Evolutionary conservation across 371 early-diverging fungal species (phyloP).

Genomic region (Circinella umbellata): DNA sequence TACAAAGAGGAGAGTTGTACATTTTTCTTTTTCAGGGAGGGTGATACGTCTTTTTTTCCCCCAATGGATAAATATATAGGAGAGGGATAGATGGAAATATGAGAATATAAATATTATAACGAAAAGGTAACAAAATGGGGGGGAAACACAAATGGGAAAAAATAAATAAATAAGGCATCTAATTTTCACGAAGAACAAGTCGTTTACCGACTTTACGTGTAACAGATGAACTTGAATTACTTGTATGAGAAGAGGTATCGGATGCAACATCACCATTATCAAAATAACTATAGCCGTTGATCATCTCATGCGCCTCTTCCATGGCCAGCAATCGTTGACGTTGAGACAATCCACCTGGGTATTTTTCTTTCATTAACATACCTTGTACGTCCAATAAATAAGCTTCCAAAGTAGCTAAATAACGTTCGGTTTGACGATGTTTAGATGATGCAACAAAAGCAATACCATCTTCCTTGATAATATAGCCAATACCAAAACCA

Average conservation of each 20-base stretch:
- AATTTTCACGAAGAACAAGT: constrained; percentile 33
- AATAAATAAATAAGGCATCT: neutral
- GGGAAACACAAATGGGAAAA: neutral
- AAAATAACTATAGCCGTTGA: constrained; percentile 59
- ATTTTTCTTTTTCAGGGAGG: neutral
- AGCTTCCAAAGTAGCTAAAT: constrained; percentile 47
- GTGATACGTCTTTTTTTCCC: neutral
- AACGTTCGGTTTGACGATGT: constrained; percentile 60
- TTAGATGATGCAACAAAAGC: constrained; percentile 61
- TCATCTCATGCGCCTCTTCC: constrained; percentile 39
- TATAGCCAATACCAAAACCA: constrained; percentile 91
- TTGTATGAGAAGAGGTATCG: constrained; percentile 18
- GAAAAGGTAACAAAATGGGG: neutral
- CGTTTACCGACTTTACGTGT: constrained; percentile 47
- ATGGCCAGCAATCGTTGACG: constrained; percentile 46
- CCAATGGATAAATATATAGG: neutral
- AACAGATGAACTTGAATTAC: constrained; percentile 20
- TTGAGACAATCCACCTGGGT: constrained; percentile 49
- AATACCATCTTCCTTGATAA: constrained; percentile 76
- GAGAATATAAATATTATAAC: neutral
- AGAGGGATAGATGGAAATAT: neutral
- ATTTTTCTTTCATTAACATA: constrained; percentile 51
- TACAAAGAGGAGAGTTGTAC: neutral
- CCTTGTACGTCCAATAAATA: constrained; percentile 49
- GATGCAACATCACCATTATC: constrained; percentile 46